Conservation (phyloP, 2,329 filamentous ascomycete species). For the Colletotrichum nymphaeae region DNA sequence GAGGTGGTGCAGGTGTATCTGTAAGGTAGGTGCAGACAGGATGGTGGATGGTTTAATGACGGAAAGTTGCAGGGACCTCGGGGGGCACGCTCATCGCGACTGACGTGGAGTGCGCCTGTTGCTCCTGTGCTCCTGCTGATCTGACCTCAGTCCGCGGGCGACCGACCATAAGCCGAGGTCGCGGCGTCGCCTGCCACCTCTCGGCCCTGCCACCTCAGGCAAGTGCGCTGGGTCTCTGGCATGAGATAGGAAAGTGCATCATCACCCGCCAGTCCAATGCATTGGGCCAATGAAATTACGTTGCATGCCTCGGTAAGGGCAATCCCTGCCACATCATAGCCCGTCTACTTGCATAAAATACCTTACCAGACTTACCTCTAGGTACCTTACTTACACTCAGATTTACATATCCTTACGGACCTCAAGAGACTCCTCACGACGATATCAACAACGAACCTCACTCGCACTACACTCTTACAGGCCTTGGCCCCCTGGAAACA, state of each 20-base stretch:
- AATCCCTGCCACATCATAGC: neutral
- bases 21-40: neutral
- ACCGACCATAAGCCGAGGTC: slow-evolving; percentile 25
- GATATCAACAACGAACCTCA: neutral
- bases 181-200: slow-evolving; percentile 4
- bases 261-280: neutral
- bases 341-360: neutral
- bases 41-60: neutral
- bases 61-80: neutral
- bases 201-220: neutral
- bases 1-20: neutral
- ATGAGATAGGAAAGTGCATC: slow-evolving; percentile 20
- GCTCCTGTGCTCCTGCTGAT: neutral
- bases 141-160: neutral
- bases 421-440: neutral
- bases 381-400: neutral
- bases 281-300: slow-evolving; percentile 32
- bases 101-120: neutral
- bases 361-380: neutral
- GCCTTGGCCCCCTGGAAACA: neutral
- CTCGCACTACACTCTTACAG: neutral
- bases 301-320: slow-evolving; percentile 19
- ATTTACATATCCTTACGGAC: neutral
- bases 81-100: slow-evolving; percentile 26
- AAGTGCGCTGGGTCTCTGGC: slow-evolving; percentile 17